Percentiles rank a stretch among this genome's conserved stretches.
Evolutionary conservation across 163 green algal genomes (phyloP).

Genomic region (Scenedesmus sp.): DNA sequence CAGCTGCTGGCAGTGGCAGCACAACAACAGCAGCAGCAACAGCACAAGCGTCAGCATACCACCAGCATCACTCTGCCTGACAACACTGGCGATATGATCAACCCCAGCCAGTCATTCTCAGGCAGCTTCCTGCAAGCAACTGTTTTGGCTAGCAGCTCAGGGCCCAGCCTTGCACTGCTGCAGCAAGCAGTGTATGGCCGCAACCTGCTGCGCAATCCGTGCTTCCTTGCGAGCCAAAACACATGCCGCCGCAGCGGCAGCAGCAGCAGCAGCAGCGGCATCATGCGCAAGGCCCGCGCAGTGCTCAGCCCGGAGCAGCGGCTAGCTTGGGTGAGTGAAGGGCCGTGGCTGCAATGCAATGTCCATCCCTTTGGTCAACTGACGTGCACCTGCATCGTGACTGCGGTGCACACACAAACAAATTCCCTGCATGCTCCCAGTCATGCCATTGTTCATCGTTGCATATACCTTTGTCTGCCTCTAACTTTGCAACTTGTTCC

Average conservation of each 20-base stretch:
- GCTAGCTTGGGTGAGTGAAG: constrained; percentile 20
- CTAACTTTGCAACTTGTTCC: background rate
- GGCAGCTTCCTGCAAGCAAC: background rate
- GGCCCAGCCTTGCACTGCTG: background rate
- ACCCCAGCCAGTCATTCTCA: background rate
- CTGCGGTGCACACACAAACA: background rate
- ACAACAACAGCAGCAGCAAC: background rate
- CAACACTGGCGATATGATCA: background rate
- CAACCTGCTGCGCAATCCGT: constrained; percentile 40
- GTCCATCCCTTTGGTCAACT: too few relatives aligned
- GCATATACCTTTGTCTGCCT: too few relatives aligned
- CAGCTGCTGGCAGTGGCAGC: background rate
- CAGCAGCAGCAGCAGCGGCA: too few relatives aligned
- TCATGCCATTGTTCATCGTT: too few relatives aligned
- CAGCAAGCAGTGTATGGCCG: background rate
- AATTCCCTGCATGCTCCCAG: too few relatives aligned
- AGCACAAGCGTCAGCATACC: background rate
- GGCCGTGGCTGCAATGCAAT: too few relatives aligned
- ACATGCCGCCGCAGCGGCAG: background rate
- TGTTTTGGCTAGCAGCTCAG: too few relatives aligned
- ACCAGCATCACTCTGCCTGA: background rate
- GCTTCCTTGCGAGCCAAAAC: constrained; percentile 17
- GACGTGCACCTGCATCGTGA: background rate
- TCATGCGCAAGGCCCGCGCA: background rate
- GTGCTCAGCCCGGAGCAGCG: constrained; percentile 18